These are phyloP conservation scores for Verticillium nonalfalfae DNA, from an alignment of 2,329 filamentous ascomycete genomes.

Conservation along the genomic window DNA sequence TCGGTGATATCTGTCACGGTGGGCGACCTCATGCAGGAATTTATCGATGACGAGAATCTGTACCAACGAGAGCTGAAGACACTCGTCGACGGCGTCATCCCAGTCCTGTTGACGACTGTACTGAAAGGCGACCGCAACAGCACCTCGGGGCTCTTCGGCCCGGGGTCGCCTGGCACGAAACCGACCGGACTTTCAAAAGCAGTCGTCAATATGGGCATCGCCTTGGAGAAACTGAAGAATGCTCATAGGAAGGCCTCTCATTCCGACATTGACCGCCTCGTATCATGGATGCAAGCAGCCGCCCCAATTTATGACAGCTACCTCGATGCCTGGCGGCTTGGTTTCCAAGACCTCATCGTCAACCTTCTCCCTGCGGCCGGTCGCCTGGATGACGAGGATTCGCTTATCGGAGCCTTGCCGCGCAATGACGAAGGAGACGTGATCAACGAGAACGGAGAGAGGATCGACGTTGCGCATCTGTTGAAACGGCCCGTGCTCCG, in stretches of 20 bases:
- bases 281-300: constrained; percentile 75
- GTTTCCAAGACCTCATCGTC: constrained; percentile 90
- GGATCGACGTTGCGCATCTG: constrained; percentile 89
- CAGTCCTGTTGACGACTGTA: constrained; percentile 81
- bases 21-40: constrained; percentile 70
- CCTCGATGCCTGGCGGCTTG: constrained; percentile 80
- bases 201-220: constrained; percentile 90
- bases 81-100: constrained; percentile 89
- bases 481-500: constrained; percentile 84
- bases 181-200: constrained; percentile 67
- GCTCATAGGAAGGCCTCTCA: constrained; percentile 76
- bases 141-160: constrained; percentile 61
- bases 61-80: constrained; percentile 91
- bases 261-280: constrained; percentile 62
- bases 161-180: constrained; percentile 43
- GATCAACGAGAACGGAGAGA: constrained; percentile 70
- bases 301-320: constrained; percentile 80
- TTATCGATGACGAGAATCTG: constrained; percentile 76
- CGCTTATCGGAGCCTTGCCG: constrained; percentile 51
- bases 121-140: constrained; percentile 63
- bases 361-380: constrained; percentile 70
- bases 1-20: constrained; percentile 67
- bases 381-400: constrained; percentile 50
- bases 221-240: constrained; percentile 75
- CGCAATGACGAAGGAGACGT: constrained; percentile 61